Evolutionary conservation across 805 yeast genomes (phyloP).

Genomic region (Alloascoidea africana): DNA sequence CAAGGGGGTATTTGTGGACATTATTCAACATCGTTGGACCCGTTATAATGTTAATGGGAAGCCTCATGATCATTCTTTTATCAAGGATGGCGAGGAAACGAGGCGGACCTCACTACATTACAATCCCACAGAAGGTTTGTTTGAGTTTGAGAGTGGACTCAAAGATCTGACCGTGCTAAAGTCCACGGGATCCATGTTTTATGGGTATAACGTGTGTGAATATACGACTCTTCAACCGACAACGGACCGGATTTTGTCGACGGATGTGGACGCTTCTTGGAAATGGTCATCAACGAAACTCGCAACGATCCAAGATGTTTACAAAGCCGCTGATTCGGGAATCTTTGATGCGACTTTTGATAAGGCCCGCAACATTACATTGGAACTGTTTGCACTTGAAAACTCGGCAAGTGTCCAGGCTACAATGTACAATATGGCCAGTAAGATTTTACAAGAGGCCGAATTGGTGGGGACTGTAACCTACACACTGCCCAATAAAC

Average conservation of each 20-base stretch:
- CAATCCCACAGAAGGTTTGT: slow-evolving; percentile 33
- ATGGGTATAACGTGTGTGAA: slow-evolving; percentile 76
- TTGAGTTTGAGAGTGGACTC: slow-evolving; percentile 48
- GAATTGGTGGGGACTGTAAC: slow-evolving; percentile 47
- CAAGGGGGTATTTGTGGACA: slow-evolving; percentile 48
- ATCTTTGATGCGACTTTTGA: slow-evolving; percentile 50
- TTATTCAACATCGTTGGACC: slow-evolving; percentile 68
- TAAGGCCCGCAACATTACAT: slow-evolving; percentile 52
- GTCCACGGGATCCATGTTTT: slow-evolving; percentile 86
- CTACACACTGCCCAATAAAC: slow-evolving; percentile 82
- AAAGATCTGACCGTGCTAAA: slow-evolving; percentile 75
- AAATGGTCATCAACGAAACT: slow-evolving; percentile 37
- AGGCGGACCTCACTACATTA: slow-evolving; percentile 33
- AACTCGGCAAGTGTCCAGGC: slow-evolving; percentile 93
- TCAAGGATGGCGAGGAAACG: slow-evolving; percentile 73
- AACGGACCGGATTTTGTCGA: slow-evolving; percentile 71
- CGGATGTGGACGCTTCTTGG: slow-evolving; percentile 71
- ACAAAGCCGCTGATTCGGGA: slow-evolving; percentile 38
- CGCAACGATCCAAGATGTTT: slow-evolving; percentile 33
- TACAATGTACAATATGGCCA: slow-evolving; percentile 88
- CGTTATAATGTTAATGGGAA: slow-evolving; percentile 63
- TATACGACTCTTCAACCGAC: slow-evolving; percentile 81
- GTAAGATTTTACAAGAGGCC: slow-evolving; percentile 46
- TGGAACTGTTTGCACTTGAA: slow-evolving; percentile 69
- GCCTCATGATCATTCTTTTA: slow-evolving; percentile 70